phyloP scores from a whole-genome alignment of 441 rosid genomes.

The Populus hybrid region DNA sequence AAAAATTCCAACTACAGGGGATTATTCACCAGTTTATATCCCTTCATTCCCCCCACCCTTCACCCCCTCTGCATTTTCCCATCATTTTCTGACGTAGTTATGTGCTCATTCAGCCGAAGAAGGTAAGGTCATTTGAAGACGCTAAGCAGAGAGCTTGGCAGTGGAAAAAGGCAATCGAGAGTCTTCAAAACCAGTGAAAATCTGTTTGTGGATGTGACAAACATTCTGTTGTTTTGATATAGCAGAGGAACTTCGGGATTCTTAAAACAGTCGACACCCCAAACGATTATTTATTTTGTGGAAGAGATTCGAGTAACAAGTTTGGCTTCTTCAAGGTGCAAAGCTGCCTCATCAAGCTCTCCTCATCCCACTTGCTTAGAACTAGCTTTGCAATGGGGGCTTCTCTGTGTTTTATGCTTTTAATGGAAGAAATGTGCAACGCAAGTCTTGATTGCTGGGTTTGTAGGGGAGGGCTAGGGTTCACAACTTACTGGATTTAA shows the following conservation, averaged over 20 bases:
- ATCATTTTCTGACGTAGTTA: constrained; percentile 12
- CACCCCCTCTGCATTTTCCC: not conserved
- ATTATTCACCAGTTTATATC: not conserved
- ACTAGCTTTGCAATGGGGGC: constrained; percentile 8
- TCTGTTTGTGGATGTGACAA: constrained; percentile 1
- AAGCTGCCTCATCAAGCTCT: constrained; percentile 15
- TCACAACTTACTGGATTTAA: constrained; percentile 24
- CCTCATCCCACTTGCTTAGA: constrained; percentile 2
- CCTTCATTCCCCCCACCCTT: not conserved
- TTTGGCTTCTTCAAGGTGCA: constrained; percentile 26
- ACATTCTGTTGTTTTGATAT: constrained; percentile 20
- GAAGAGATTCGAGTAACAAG: constrained; percentile 26
- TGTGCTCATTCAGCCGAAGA: constrained; percentile 70
- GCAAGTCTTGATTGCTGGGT: constrained; percentile 12
- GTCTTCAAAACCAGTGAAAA: constrained; percentile 73
- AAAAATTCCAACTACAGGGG: not conserved
- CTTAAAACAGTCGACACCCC: constrained; percentile 6
- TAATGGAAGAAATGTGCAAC: constrained; percentile 16
- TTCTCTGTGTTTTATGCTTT: constrained; percentile 8
- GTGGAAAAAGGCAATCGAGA: constrained; percentile 95
- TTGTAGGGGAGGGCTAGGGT: constrained; percentile 10
- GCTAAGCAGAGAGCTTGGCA: constrained; percentile 90
- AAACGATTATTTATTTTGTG: constrained; percentile 23
- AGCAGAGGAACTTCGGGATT: constrained; percentile 19
- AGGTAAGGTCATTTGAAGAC: constrained; percentile 86